Conservation (phyloP, 2,329 filamentous ascomycete genomes). For the Emericellopsis cladophorae region DNA sequence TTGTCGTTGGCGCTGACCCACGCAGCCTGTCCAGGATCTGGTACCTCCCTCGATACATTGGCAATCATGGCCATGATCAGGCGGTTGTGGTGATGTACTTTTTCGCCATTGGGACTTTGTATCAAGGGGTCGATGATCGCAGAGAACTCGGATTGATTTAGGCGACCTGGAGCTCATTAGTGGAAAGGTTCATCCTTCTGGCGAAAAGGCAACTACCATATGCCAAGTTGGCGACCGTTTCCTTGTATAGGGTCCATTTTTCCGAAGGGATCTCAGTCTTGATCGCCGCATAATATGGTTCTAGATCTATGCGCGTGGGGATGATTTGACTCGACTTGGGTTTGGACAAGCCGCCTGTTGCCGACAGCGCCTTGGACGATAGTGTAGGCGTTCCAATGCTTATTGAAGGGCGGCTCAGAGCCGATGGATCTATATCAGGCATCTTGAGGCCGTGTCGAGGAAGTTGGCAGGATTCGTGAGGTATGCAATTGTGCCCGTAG, state of each 20-base stretch:
- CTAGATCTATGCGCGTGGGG: conserved; percentile 53
- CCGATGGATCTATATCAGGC: conserved; percentile 61
- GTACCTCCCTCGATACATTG: conserved; percentile 58
- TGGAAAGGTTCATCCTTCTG: neutral
- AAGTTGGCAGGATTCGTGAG: neutral
- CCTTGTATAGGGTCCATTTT: conserved; percentile 53
- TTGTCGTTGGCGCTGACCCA: conserved; percentile 65
- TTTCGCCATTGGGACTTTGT: conserved; percentile 41
- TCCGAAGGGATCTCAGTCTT: conserved; percentile 46
- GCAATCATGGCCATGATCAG: conserved; percentile 53
- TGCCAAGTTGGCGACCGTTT: conserved; percentile 48
- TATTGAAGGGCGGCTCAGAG: conserved; percentile 48
- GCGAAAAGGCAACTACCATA: conserved; percentile 31
- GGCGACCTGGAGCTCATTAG: conserved; percentile 31
- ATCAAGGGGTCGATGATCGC: conserved; percentile 48
- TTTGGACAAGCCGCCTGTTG: conserved; percentile 36
- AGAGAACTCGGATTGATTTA: conserved; percentile 50
- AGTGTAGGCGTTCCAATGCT: conserved; percentile 47
- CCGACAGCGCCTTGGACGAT: conserved; percentile 42
- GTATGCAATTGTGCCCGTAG: neutral
- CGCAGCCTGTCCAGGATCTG: conserved; percentile 52
- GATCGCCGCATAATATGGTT: conserved; percentile 49
- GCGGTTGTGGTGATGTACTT: conserved; percentile 54
- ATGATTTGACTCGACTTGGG: conserved; percentile 50
- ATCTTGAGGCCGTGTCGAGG: conserved; percentile 23